Percentiles rank a stretch among this genome's conserved stretches.
These are phyloP conservation scores for Aspergillus homomorphus DNA, from an alignment of 495 filamentous ascomycete species.

Conservation along the genomic window DNA sequence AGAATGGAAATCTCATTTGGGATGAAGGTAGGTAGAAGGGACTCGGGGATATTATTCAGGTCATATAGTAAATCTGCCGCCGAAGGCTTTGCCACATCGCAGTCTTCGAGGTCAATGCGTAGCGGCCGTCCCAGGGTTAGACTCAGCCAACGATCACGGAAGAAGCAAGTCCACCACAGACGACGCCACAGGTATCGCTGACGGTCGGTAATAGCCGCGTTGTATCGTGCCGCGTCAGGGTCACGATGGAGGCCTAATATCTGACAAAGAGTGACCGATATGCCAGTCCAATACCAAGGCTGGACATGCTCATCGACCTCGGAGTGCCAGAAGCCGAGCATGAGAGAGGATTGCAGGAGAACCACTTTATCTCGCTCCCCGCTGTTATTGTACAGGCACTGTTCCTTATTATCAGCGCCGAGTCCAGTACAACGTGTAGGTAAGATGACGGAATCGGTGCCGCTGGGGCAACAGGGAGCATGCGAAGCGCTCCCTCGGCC, in stretches of 20 bases:
- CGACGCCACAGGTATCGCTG: slow-evolving; percentile 36
- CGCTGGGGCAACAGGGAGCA: no score
- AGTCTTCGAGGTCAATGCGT: slow-evolving; percentile 36
- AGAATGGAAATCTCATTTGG: slow-evolving; percentile 24
- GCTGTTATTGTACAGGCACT: slow-evolving; percentile 38
- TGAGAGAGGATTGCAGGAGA: slow-evolving; percentile 36
- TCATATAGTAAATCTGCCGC: slow-evolving; percentile 31
- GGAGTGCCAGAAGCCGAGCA: slow-evolving; percentile 42
- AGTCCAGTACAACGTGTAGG: neutral
- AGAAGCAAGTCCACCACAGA: slow-evolving; percentile 41
- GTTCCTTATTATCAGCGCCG: neutral
- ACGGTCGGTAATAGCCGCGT: slow-evolving; percentile 21
- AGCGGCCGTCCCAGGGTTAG: slow-evolving; percentile 35
- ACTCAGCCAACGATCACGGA: slow-evolving; percentile 39
- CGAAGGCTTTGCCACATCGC: slow-evolving; percentile 27
- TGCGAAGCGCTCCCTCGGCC: no score
- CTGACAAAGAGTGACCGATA: slow-evolving; percentile 34
- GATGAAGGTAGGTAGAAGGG: slow-evolving; percentile 10
- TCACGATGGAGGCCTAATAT: slow-evolving; percentile 34
- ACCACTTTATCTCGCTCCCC: slow-evolving; percentile 35
- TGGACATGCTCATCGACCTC: slow-evolving; percentile 34
- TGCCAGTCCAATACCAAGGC: slow-evolving; percentile 39
- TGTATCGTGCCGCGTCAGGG: slow-evolving; percentile 17
- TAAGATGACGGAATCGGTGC: no score
- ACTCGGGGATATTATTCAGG: slow-evolving; percentile 11